Evolutionary conservation across 2,329 filamentous ascomycete genomes (phyloP).

Genomic region (Penicillium sp.): DNA sequence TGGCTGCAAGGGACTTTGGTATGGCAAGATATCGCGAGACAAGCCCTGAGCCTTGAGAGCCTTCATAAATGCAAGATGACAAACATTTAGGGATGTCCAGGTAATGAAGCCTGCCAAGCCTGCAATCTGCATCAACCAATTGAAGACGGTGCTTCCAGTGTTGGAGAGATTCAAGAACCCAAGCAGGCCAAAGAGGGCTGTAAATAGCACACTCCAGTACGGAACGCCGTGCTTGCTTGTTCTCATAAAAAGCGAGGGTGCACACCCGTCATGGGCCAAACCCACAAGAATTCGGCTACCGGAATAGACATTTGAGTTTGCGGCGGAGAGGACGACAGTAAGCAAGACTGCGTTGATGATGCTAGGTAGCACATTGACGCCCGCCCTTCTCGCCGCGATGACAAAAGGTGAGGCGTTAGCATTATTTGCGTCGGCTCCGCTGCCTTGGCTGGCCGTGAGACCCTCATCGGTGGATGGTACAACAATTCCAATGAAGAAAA

Average conservation of each 20-base stretch:
- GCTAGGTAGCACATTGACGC: conserved; percentile 42
- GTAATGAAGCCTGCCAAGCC: conserved; percentile 41
- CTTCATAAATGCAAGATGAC: conserved; percentile 67
- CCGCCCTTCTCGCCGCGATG: conserved; percentile 43
- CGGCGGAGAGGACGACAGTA: conserved; percentile 47
- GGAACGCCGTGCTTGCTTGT: conserved; percentile 49
- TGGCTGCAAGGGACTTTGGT: conserved; percentile 63
- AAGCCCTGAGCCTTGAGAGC: conserved; percentile 60
- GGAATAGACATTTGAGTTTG: conserved; percentile 47
- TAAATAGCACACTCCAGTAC: conserved; percentile 48
- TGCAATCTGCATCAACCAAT: conserved; percentile 38
- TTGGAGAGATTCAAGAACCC: conserved; percentile 70
- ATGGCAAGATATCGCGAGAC: conserved; percentile 60
- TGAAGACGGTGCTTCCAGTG: conserved; percentile 62
- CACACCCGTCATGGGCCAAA: conserved; percentile 55
- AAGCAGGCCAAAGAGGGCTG: conserved; percentile 60
- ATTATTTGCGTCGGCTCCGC: conserved; percentile 21
- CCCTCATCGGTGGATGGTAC: conserved; percentile 63
- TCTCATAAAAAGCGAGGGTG: conserved; percentile 46
- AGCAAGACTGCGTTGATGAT: conserved; percentile 48
- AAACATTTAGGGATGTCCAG: conserved; percentile 47
- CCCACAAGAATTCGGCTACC: conserved; percentile 60
- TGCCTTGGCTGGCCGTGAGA: conserved; percentile 48
- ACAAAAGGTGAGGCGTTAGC: conserved; percentile 47
- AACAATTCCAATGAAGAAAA: conserved; percentile 70